Evolutionary conservation across 148 eudicot genomes (phyloP), one percentile per base, ranked within the genome.

Genomic region (Cornus kousa): DNA sequence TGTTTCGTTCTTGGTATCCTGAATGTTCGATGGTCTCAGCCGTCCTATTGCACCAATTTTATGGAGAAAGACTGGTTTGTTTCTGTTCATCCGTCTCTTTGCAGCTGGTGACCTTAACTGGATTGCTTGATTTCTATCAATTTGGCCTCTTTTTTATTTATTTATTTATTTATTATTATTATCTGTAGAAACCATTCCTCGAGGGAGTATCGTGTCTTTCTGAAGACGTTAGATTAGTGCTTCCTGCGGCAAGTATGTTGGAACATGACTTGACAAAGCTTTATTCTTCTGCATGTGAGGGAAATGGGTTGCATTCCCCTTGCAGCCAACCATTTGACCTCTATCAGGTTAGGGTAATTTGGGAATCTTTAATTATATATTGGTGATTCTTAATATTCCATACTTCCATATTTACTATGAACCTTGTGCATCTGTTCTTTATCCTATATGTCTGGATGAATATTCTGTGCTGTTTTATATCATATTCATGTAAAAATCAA

Each of bases 21-120:
- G 90, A 91, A 74, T 91, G 92, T 77, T 91, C 90, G 79, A 90
- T 80, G 90, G 83, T 90, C 68, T 86, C 94, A 81, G 87, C 98
- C 75, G 83, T 88, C 65, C 68, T 81, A 55, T 82, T 93, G 81
- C 88, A 95, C 82, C 91, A 77, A 70, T 74, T 83, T 73, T 95
- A 87, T 84, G 89, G 89, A 77, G 93, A 91, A 83, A 89, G 84
- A 86, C 81, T 95, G 97, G 98, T 95, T 75, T 72, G 91, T 84
- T 12, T 60, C 28, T 68, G 31, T 74, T 20, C 31, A 23, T 37
- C 7, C 23, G 60, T 79, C 35, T 74, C 71, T 28, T 79, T 70
- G 19, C 48, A 24, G 72, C 32, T 70, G 39, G 35, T 16, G 73
- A 62, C 22, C 69, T 64, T 62, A 19, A 11, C 57, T 33, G 59